These are phyloP conservation scores for Brettanomyces custersianus DNA, from an alignment of 805 yeast species.

Conservation along the genomic window DNA sequence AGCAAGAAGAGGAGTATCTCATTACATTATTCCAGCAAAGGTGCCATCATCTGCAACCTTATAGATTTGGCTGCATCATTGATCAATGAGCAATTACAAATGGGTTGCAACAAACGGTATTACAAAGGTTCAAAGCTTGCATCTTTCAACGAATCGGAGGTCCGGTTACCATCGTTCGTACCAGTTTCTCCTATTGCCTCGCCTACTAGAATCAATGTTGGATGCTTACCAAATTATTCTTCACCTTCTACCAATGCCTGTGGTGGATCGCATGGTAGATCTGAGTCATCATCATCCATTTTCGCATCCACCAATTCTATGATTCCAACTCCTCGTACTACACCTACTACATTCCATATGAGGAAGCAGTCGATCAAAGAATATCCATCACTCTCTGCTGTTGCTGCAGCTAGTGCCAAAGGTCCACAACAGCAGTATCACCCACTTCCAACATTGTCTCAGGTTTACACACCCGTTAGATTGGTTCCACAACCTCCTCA, in stretches of 20 bases:
- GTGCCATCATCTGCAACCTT: conserved; percentile 15
- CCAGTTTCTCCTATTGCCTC: conserved; percentile 25
- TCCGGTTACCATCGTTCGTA: too few species aligned
- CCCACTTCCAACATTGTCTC: conserved; percentile 8
- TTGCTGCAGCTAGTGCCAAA: neutral
- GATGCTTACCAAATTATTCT: conserved; percentile 2
- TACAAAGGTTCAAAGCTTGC: neutral
- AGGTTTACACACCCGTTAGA: conserved; percentile 15
- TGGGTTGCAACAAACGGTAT: conserved; percentile 6
- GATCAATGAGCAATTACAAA: conserved; percentile 13
- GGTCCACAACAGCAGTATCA: neutral
- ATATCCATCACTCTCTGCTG: neutral
- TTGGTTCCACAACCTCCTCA: neutral
- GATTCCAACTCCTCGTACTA: conserved; percentile 27
- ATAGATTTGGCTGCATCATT: conserved; percentile 19
- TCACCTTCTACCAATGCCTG: conserved; percentile 7
- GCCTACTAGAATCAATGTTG: conserved; percentile 14
- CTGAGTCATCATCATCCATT: conserved; percentile 15
- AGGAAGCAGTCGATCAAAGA: neutral
- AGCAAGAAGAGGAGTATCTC: conserved; percentile 5
- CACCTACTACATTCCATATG: conserved; percentile 14
- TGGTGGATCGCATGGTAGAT: conserved; percentile 7
- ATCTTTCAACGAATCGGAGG: too few species aligned
- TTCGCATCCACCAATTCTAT: too few species aligned
- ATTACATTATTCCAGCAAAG: neutral